A percentile compares a stretch with the other conserved stretches of the same genome.
phyloP scores from a whole-genome alignment of 2,329 filamentous ascomycete genomes.

The Penicillium sp. region DNA sequence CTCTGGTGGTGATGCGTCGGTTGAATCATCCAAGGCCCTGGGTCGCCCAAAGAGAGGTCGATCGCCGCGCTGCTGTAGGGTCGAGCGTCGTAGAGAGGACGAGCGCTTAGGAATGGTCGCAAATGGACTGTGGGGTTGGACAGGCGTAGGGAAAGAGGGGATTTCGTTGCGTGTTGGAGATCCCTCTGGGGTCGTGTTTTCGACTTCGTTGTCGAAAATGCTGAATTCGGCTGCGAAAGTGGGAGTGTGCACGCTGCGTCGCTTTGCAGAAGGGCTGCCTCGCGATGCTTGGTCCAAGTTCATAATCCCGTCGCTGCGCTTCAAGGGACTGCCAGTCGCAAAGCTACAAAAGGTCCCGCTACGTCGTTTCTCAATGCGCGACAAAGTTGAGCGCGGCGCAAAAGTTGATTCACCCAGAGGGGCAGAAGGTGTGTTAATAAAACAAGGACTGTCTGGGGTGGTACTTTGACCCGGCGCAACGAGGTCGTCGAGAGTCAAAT shows the following conservation, averaged over 20 bases:
- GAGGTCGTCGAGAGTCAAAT: conserved; percentile 33
- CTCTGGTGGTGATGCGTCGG: conserved; percentile 57
- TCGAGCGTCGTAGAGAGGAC: conserved; percentile 80
- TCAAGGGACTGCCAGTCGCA: conserved; percentile 74
- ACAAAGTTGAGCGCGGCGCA: conserved; percentile 41
- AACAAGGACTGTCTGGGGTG: conserved; percentile 24
- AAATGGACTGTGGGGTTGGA: conserved; percentile 49
- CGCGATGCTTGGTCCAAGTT: conserved; percentile 75
- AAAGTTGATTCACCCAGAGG: conserved; percentile 24
- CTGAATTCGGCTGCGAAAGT: conserved; percentile 65
- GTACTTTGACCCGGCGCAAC: conserved; percentile 26
- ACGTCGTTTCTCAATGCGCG: conserved; percentile 52
- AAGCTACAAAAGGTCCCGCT: conserved; percentile 50
- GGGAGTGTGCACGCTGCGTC: conserved; percentile 81
- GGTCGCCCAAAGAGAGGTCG: conserved; percentile 56
- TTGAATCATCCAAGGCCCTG: conserved; percentile 33
- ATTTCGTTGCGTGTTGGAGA: conserved; percentile 29
- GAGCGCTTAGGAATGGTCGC: conserved; percentile 65
- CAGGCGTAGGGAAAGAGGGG: conserved; percentile 27
- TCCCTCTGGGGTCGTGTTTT: conserved; percentile 26
- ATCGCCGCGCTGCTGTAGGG: conserved; percentile 77
- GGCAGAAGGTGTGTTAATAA: conserved; percentile 42
- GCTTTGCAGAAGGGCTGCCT: conserved; percentile 85
- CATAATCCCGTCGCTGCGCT: conserved; percentile 88
- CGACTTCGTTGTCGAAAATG: conserved; percentile 63